phyloP scores from a whole-genome alignment of 139 green algal genomes.

The Chlamydomonas sp. region DNA sequence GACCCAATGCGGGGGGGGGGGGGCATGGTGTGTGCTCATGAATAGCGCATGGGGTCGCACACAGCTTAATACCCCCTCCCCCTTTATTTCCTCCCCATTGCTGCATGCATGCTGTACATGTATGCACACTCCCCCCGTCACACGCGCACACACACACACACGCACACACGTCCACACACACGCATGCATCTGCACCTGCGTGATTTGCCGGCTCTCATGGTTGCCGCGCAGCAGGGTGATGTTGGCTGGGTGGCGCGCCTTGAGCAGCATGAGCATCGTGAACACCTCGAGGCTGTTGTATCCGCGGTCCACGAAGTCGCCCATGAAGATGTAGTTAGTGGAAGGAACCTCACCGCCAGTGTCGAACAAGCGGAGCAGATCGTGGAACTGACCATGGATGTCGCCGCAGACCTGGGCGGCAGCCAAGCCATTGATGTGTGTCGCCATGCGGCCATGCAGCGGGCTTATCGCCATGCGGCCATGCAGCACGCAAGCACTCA shows the following conservation, averaged over 20 bases:
- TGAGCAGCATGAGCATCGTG: slow-evolving; percentile 96
- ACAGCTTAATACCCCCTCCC: too few relatives aligned
- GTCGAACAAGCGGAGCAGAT: slow-evolving; percentile 95
- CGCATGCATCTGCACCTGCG: slow-evolving; percentile 64
- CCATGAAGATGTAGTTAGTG: slow-evolving; percentile 99
- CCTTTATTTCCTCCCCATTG: too few relatives aligned
- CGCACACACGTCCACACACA: too few relatives aligned
- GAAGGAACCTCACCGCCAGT: slow-evolving; percentile 88
- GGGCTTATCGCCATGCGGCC: too few relatives aligned
- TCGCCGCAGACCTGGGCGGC: slow-evolving; percentile 99
- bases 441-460: too few relatives aligned
- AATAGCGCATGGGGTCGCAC: too few relatives aligned
- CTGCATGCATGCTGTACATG: too few relatives aligned
- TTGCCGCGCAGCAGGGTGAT: slow-evolving; percentile 97
- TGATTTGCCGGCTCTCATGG: slow-evolving; percentile 99
- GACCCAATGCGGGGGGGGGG: not conserved
- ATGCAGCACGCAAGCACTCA: slow-evolving; percentile 31
- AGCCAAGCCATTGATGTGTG: too few relatives aligned
- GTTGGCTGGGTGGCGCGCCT: slow-evolving; percentile 83
- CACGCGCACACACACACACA: too few relatives aligned
- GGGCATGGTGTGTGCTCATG: not conserved
- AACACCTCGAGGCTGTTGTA: slow-evolving; percentile 99
- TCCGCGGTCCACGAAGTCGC: slow-evolving; percentile 97
- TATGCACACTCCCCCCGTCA: too few relatives aligned
- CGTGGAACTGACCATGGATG: slow-evolving; percentile 95